phyloP scores from a whole-genome alignment of 139 green algal genomes.

The Chlamydomonas sphaeroides region DNA sequence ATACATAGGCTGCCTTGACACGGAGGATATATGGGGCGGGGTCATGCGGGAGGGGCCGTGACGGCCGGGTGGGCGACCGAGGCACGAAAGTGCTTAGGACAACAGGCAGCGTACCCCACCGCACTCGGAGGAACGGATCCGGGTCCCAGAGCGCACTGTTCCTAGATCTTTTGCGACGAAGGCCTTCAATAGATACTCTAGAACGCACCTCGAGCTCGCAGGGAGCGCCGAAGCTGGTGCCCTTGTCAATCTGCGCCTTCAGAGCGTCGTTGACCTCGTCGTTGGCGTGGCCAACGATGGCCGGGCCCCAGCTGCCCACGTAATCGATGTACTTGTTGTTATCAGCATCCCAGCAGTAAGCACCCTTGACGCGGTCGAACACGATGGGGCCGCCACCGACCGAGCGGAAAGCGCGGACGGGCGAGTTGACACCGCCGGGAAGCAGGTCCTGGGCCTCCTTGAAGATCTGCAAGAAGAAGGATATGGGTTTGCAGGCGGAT shows the following conservation, averaged over 20 bases:
- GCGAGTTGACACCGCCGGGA: slow-evolving; percentile 97
- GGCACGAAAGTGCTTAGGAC: too few relatives aligned
- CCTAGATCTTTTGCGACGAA: too few relatives aligned
- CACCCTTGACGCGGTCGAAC: slow-evolving; percentile 97
- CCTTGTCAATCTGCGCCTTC: slow-evolving; percentile 93
- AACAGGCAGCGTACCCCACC: too few relatives aligned
- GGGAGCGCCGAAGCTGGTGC: slow-evolving; percentile 96
- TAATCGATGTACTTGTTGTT: slow-evolving; percentile 98
- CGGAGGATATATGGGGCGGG: too few relatives aligned
- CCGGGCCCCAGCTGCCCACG: slow-evolving; percentile 96
- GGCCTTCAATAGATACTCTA: too few relatives aligned
- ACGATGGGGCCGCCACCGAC: slow-evolving; percentile 98
- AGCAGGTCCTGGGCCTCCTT: slow-evolving; percentile 92
- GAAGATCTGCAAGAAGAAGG: slow-evolving; percentile 81
- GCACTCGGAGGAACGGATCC: too few relatives aligned
- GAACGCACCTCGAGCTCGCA: slow-evolving; percentile 86
- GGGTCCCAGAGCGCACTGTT: too few relatives aligned
- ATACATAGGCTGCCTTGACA: too few relatives aligned
- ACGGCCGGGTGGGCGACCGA: too few relatives aligned
- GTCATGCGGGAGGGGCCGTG: too few relatives aligned
- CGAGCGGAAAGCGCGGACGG: slow-evolving; percentile 96
- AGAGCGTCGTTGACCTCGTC: slow-evolving; percentile 96
- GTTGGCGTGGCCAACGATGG: slow-evolving; percentile 94
- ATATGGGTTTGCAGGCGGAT: neutral
- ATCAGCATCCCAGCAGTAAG: slow-evolving; percentile 93